Conservation (phyloP, 179 eudicot genomes). For the Actinidia arguta region DNA sequence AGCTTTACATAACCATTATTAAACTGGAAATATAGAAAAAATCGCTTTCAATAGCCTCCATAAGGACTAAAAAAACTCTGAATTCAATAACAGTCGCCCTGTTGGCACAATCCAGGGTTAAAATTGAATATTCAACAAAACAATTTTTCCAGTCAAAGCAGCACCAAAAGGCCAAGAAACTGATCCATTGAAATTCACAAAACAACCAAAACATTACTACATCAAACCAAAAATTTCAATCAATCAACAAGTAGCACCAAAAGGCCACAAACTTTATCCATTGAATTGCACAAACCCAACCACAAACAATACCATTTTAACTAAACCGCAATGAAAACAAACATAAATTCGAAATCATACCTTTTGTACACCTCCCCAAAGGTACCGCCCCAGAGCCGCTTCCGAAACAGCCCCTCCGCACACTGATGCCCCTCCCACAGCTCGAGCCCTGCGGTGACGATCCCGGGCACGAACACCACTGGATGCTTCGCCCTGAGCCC, state of each 20-base stretch:
- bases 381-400: conserved; percentile 96
- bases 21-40: background rate
- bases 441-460: conserved; percentile 91
- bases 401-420: conserved; percentile 87
- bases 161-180: background rate
- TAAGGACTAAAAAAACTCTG: background rate
- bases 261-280: too few relatives aligned
- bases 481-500: conserved; percentile 80
- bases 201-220: background rate
- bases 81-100: background rate
- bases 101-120: background rate
- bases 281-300: background rate
- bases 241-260: too few relatives aligned
- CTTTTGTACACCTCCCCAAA: conserved; percentile 94
- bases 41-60: background rate
- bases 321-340: background rate
- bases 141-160: background rate
- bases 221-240: background rate
- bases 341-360: conserved; percentile 31
- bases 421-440: conserved; percentile 93
- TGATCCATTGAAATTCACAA: background rate
- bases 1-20: background rate
- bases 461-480: conserved; percentile 93
- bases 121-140: background rate
- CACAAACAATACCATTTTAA: background rate